phyloP scores from a whole-genome alignment of 2,329 filamentous ascomycete species.

The Atkinsonella texensis region DNA sequence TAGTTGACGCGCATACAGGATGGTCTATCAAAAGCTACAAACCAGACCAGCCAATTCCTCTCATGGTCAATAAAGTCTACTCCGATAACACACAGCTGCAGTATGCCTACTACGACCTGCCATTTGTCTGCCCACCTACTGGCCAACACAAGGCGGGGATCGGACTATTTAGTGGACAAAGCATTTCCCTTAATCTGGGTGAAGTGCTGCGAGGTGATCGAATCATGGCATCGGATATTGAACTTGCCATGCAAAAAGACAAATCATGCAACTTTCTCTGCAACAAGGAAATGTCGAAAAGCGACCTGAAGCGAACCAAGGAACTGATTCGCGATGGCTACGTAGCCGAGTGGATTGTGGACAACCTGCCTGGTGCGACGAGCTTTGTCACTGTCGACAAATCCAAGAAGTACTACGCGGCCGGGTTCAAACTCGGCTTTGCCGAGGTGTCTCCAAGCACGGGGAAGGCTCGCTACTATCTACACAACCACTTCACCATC shows the following conservation, averaged over 20 bases:
- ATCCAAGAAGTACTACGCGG: conserved; percentile 74
- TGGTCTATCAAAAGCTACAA: conserved; percentile 75
- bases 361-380: conserved; percentile 80
- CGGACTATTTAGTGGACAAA: conserved; percentile 62
- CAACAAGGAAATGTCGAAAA: conserved; percentile 50
- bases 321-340: conserved; percentile 69
- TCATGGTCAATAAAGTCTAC: conserved; percentile 88
- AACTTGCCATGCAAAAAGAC: conserved; percentile 66
- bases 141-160: conserved; percentile 53
- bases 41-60: conserved; percentile 63
- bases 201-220: conserved; percentile 80
- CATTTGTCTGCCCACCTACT: conserved; percentile 73
- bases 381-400: conserved; percentile 82
- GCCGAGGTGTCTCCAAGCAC: conserved; percentile 50
- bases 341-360: conserved; percentile 86
- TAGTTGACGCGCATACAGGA: conserved; percentile 30
- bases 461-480: conserved; percentile 53
- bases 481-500: conserved; percentile 83
- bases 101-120: conserved; percentile 80
- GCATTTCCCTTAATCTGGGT: conserved; percentile 70
- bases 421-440: conserved; percentile 80
- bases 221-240: conserved; percentile 74
- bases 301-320: conserved; percentile 54
- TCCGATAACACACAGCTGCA: conserved; percentile 84
- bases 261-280: conserved; percentile 63